Base-by-base conservation (phyloP, 2,329 filamentous ascomycete species). In the Trichoderma cornu-damae region DNA sequence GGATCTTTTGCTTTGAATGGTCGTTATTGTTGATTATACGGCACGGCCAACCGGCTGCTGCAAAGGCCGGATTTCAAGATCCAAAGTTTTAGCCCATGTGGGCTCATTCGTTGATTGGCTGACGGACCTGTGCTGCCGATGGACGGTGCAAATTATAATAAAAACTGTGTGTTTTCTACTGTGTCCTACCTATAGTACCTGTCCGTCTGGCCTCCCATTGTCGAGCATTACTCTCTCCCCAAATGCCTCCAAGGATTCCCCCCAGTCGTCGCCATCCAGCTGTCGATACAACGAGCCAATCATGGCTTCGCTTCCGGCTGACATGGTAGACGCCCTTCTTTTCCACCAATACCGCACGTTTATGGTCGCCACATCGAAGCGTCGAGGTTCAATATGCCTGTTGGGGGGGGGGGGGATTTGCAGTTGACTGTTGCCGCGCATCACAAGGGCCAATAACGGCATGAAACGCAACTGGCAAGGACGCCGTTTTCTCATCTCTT, bases 41-140 rank as follows among this genome's bases (percentile, higher is more conserved):
- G 7, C n/a, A 20, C 37, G 43, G 22, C 22, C 40, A 34, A 6
- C 16, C n/a, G 8, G n/a, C 20, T n/a, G n/a, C 11, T 18, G 24
- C 18, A 26, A 14, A 46, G 26, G 28, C 28, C 26, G 37, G 49
- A 52, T 43, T 52, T 52, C 49, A 20, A 43, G 22, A 43, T 32
- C 35, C 37, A 40, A 42, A 52, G 37, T 52, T 52, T 52, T 52
- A n/a, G 49, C 30, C 37, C 20, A 52, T 43, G 49, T 52, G 49
- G 49, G 49, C 37, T 52, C 49, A 24, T 30, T 30, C 28, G 9
- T 30, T 40, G 37, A 52, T 52, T 52, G 49, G 49, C 20, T 22
- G 28, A 22, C 12, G 7, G 20, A 43, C 24, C 20, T 43, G n/a
- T n/a, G n/a, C n/a, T n/a, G n/a, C n/a, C n/a, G n/a, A n/a, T n/a